Evolutionary conservation across 163 green algal genomes (phyloP), one percentile per base, ranked within the genome.

Genomic region (Prototheca cutis): DNA sequence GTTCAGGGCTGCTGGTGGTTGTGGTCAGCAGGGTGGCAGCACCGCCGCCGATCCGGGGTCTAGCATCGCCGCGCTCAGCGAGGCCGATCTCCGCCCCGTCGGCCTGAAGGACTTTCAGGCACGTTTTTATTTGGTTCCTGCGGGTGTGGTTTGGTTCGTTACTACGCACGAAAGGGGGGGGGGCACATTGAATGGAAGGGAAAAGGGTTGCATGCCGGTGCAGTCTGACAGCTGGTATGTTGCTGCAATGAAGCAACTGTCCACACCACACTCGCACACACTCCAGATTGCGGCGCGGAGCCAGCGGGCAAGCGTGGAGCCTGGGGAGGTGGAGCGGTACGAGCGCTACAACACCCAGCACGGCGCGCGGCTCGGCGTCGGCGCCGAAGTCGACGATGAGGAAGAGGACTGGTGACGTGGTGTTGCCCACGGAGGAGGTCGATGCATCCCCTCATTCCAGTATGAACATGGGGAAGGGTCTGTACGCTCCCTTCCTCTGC

Each of bases 291-390:
- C 86, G 17, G 70, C 74, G 2, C 64, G 69, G n/a, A 83, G 80
- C 2, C 84, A 94, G 66, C 83, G 87, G 63, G 76, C 83, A 7
- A 81, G 64, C 15, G 89, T 96, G 40, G 76, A 84, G 32, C 62
- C 74, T 0, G 66, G 59, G 8, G 89, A 97, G 56, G 71, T 96
- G 7, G 53, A 75, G 57, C 85, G 87, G 10, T 95, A 96, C 67
- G 76, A 88, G 48, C 66, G 80, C 34, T 97, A 95, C 64, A 85
- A 96, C 61, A 59, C 70, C 15, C 80, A 76, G 48, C 88, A 95
- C 61, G 90, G 90, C 4, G 87, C 90, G 15, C 18, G 49, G 21
- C 49, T 40, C 25, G 49, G 7, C 24, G 49, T 4, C 21, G 49
- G 10, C 21, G 49, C 13, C 49, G 49, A 10, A 13, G 49, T 13